Conservation (phyloP, 2,329 filamentous ascomycete genomes). For the Akanthomyces muscarius region DNA sequence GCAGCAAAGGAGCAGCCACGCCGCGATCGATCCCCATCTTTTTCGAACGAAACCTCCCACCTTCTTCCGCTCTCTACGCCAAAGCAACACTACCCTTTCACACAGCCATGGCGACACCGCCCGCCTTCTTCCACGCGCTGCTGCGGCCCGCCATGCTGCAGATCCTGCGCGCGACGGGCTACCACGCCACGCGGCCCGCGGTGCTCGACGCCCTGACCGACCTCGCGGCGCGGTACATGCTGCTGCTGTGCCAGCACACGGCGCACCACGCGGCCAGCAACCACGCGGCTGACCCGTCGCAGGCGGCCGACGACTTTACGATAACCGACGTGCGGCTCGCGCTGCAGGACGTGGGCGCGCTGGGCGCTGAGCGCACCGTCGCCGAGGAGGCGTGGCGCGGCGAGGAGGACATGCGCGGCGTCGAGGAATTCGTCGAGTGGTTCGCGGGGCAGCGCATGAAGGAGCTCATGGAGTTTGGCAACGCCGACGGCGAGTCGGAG, state of each 20-base stretch:
- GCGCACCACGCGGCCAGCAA: constrained; percentile 67
- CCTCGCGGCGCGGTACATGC: constrained; percentile 76
- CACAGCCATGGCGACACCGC: constrained; percentile 40
- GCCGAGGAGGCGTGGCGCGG: constrained; percentile 66
- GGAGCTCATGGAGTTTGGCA: constrained; percentile 78
- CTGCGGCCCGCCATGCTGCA: constrained; percentile 84
- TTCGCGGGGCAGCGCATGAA: constrained; percentile 67
- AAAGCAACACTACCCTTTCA: neutral
- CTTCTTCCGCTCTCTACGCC: too few relatives aligned
- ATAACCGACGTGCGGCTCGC: constrained; percentile 81
- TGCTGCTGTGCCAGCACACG: constrained; percentile 68
- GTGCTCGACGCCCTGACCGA: constrained; percentile 88
- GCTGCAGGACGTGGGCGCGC: constrained; percentile 72
- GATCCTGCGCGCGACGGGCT: constrained; percentile 86
- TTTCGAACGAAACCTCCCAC: neutral
- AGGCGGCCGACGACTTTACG: constrained; percentile 44
- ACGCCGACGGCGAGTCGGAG: constrained; percentile 61
- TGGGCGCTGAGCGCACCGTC: constrained; percentile 64
- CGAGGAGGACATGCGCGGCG: constrained; percentile 71
- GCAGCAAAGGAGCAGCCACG: neutral
- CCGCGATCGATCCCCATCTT: neutral
- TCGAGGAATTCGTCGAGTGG: constrained; percentile 78
- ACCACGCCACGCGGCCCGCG: constrained; percentile 74
- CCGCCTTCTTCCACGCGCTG: constrained; percentile 64
- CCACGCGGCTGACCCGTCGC: constrained; percentile 41